Evolutionary conservation across 129 eudicot genomes (phyloP), one percentile per base, ranked within the genome.

Genomic region (Heracleum sosnowskyi): DNA sequence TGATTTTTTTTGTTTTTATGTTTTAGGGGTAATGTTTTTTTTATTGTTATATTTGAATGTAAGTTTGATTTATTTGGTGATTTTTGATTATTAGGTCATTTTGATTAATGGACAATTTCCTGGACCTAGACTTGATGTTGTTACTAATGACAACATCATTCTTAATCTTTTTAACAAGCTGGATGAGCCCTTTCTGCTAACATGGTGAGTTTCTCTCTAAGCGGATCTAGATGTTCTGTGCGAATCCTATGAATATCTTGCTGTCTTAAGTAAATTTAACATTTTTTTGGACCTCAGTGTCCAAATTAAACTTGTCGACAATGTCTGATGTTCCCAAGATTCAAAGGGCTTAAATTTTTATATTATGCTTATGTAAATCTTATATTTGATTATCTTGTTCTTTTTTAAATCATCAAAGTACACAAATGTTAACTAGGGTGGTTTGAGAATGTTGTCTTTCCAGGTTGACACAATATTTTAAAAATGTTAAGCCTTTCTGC

Each of bases 41-140:
- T 34, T 0, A n/a, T 39, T 22, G 28, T 28, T n/a, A 2, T 64
- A 31, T 64, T 62, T n/a, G 34, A 28, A 40, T 72, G 20, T 20
- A 28, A 5, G 33, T 28, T 73, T 73, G 57, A 73, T 66, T 62
- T n/a, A 17, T 63, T 69, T 70, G 49, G 76, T 72, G 76, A 26
- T 41, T 45, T 35, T 5, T 88, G 49, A 78, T n/a, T 10, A 60
- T 60, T 11, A 95, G 99, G 91, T 87, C 7, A 95, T 95, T 72
- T 92, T 92, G 71, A 92, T 96, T 75, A 96, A 96, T 81, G 99
- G 97, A 33, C 97, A 90, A 75, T 96, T 96, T 78, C 97, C 99
- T 77, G 99, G 97, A 77, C 99, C 99, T n/a, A 86, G 69, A 11
- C 90, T 96, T 79, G 95, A 92, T 84, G 75, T 85, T 73, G 89